Evolutionary conservation across 1,284 basidiomycete species (phyloP), one percentile per base, ranked within the genome.

Genomic region (Ustilago bromivora): DNA sequence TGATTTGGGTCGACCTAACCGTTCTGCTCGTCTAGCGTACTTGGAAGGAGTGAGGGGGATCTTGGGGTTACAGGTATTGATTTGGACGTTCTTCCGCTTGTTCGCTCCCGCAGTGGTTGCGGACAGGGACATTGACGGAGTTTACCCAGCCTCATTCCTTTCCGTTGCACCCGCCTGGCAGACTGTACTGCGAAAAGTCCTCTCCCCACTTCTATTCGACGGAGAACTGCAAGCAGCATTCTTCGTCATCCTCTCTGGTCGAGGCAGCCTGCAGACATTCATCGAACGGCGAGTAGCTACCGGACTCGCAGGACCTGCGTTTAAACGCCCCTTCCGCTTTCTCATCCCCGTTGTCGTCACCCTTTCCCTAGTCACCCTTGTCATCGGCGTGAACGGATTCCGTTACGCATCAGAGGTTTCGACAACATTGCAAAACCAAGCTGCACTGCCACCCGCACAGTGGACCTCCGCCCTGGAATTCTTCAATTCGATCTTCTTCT

Each of bases 71-170:
- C 75, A 83, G 38, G 74, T 77, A 34, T 56, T 82, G 23, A 36
- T 83, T 0, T 83, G 76, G 76, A 76, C 71, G 12, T 83, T 83
- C 58, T 79, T 83, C 65, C 74, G 81, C 17, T 53, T 80, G 46
- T 78, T 83, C 57, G 79, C 79, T 3, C 80, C 81, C 6, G 80
- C 79, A n/a, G 59, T 81, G 7, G 80, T 78, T 0, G 63, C 71
- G 0, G 77, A 79, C 52, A 64, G 75, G 13, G 79, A 81, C 12
- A 13, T 67, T 0, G 74, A 78, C 58, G 75, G 75, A 10, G 57
- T 66, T n/a, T 71, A 71, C 32, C 79, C 79, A 2, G 79, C 79
- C 11, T 38, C 54, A 4, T 79, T 80, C 32, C 13, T 68, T 12
- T 6, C 13, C 2, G 13, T 36, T 6, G 55, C 66, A 5, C 79